phyloP scores from a whole-genome alignment of 176 grass and related monocot genomes.

The Neostapfia colusana region DNA sequence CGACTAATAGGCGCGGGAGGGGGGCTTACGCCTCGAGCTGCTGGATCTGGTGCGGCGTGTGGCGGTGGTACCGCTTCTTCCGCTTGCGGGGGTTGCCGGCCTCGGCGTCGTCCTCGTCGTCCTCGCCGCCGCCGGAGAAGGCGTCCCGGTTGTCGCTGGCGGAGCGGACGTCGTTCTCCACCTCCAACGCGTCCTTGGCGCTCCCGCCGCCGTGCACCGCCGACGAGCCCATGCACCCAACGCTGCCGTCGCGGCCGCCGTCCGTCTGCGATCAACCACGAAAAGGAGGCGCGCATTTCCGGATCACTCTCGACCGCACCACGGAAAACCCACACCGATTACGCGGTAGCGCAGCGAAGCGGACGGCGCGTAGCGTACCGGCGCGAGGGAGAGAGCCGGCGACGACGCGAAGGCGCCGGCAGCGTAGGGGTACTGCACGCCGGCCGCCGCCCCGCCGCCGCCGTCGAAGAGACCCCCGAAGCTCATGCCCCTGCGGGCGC shows the following conservation, averaged over 20 bases:
- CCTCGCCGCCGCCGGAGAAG: slow-evolving; percentile 23
- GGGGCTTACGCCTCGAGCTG: slow-evolving; percentile 70
- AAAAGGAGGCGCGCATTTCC: not conserved
- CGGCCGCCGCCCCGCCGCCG: not conserved
- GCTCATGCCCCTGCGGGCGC: slow-evolving; percentile 17
- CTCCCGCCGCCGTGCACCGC: not conserved
- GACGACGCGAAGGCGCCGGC: slow-evolving; percentile 44
- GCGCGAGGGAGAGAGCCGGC: slow-evolving; percentile 56
- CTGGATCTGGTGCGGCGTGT: slow-evolving; percentile 85
- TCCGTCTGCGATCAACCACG: slow-evolving; percentile 24
- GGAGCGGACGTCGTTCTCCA: slow-evolving; percentile 59
- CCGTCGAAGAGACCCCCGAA: slow-evolving; percentile 47
- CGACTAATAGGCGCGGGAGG: not conserved
- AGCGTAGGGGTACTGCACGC: slow-evolving; percentile 34
- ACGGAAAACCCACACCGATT: not conserved
- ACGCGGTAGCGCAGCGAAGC: not conserved
- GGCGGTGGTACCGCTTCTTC: slow-evolving; percentile 70
- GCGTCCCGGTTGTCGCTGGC: slow-evolving; percentile 48
- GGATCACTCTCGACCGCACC: slow-evolving; percentile 2
- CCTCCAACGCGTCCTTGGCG: slow-evolving; percentile 18
- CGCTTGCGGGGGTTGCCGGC: slow-evolving; percentile 54
- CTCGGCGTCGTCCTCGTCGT: slow-evolving; percentile 36
- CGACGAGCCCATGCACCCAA: not conserved
- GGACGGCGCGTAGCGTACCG: slow-evolving; percentile 27
- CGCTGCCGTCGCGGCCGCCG: not conserved